Base-by-base conservation (phyloP, 768 basidiomycete genomes). In the Suillus variegatus region DNA sequence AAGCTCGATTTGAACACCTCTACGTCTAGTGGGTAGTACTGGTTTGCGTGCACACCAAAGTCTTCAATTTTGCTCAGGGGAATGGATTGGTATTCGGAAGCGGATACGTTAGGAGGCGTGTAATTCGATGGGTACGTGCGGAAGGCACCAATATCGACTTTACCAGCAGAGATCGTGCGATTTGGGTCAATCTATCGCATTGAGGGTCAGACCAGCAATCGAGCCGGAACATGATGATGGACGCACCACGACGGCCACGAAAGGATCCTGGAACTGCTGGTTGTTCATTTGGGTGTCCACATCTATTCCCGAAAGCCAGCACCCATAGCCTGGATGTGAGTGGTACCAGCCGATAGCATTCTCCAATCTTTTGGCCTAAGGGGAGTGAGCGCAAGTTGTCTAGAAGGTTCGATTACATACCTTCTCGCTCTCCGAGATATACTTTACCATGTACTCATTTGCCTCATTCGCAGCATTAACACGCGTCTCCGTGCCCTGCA, bases 141-240 rank as follows among this genome's bases (percentile, higher is more conserved):
- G 86, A 99, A 99, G 6, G 97, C 97, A 63, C 97, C 97, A 70
- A 99, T 99, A 77, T 99, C 97, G 58, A 99, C 97, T 78, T 95
- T 96, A 35, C 97, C 97, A 0, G 97, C 97, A 10, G 97, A 98
- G 71, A 99, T 91, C 44, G 97, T 99, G 67, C 97, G 92, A 79
- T 98, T 99, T 9, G 97, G 97, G 75, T 99, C 97, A 73, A 99
- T 94, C 95, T 95, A 65, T 35, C 16, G 55, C 64, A 38, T 20
- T 43, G 4, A 16, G 12, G 25, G 61, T 38, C 47, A 36, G 60
- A 47, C 32, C 13, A 4, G 28, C 4, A 28, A 32, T 16, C 44
- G 14, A 35, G 16, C 55, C 6, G 22, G 35, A 18, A 61, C 47
- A 60, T 65, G 60, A 55, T 5, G 10, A 47, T 40, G 14, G 0